Evolutionary conservation across 176 grass and related monocot species (phyloP).

Genomic region (Thalia dealbata): DNA sequence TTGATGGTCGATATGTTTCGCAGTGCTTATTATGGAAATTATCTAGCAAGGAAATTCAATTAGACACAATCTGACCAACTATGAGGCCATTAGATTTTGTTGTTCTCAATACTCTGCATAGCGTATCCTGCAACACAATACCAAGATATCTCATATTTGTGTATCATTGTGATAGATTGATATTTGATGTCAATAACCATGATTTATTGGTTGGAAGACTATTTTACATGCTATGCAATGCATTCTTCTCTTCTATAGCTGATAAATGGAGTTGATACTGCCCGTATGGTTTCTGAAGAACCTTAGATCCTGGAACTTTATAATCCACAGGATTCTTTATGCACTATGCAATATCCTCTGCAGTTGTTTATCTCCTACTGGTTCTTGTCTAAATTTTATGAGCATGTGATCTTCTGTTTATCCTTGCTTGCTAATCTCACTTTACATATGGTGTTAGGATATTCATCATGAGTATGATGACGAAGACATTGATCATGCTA

Average conservation of each 20-base stretch:
- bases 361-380: neutral
- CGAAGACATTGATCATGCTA: neutral
- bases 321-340: neutral
- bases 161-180: neutral
- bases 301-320: neutral
- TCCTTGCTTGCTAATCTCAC: slow-evolving; percentile 2
- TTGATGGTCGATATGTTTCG: no score
- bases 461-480: neutral
- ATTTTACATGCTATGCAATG: neutral
- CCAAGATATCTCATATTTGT: neutral
- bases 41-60: no score
- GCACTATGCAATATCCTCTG: neutral
- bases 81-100: neutral
- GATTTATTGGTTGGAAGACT: neutral
- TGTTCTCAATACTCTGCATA: neutral
- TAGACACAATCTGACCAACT: neutral
- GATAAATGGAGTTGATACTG: neutral
- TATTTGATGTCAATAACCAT: neutral
- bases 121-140: neutral
- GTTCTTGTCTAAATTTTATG: neutral
- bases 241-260: neutral
- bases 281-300: neutral
- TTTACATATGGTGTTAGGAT: neutral
- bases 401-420: slow-evolving; percentile 7
- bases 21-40: no score